Evolutionary conservation across 2,329 filamentous ascomycete genomes (phyloP), one percentile per base, ranked within the genome.

Genomic region (Plenodomus biglobosus): DNA sequence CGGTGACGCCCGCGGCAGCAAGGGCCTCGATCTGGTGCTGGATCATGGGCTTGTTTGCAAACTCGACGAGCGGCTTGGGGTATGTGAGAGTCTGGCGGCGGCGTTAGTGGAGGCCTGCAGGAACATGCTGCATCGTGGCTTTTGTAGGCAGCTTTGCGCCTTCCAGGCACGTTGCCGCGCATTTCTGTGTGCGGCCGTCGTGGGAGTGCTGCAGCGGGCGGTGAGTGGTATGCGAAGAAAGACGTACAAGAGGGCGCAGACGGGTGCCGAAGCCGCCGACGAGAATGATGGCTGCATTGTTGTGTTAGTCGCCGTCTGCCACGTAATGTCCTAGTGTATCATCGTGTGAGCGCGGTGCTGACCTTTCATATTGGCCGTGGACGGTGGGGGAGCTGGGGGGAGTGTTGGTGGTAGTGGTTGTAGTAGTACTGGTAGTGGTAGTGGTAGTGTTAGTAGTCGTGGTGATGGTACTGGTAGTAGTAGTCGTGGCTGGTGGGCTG

Each of bases 1-100:
- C 92, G 55, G 90, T 97, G 59, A 97, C 94, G 73, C 92, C 92
- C 50, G 91, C 92, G 52, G 86, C 87, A 62, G 94, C 92, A 62
- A 99, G 83, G 60, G 90, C 91, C 78, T 96, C 91, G 66, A 99
- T 90, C 78, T 99, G 92, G 78, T 97, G 92, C 69, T 95, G 83
- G 75, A 99, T 97, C 92, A 99, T 99, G 73, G 92, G 94, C 78
- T 94, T 92, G 83, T 99, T 99, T 71, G 85, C 91, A 71, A 99
- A 99, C 78, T 99, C 92, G 69, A 99, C 94, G 62, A 99, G 83
- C 59, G 94, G 92, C 78, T 97, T 99, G 55, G 92, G 92, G 61
- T 96, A 88, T 42, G 94, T 96, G 71, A 99, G 85, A 65, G 92
- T 99, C 90, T 95, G 55, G 56, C 59, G 45, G 51, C 44, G 53